Evolutionary conservation across 192 early-diverging fungal genomes (phyloP).

Genomic region (Geosiphon pyriformis): DNA sequence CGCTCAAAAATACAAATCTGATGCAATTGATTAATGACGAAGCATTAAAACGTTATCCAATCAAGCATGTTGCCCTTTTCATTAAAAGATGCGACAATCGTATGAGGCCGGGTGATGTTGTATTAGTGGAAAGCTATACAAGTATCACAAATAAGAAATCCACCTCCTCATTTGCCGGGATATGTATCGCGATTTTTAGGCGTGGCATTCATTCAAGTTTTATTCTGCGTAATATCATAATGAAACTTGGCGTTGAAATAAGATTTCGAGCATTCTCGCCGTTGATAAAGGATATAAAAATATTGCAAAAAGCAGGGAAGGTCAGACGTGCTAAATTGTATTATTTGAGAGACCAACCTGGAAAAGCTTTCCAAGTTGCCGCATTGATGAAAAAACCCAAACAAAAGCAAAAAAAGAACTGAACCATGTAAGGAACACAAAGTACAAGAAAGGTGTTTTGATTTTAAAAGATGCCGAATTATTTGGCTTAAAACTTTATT

Average conservation of each 20-base stretch:
- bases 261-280: slow-evolving; percentile 71
- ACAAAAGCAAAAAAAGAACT: slow-evolving; percentile 25
- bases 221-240: slow-evolving; percentile 70
- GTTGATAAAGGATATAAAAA: slow-evolving; percentile 65
- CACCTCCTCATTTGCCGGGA: slow-evolving; percentile 59
- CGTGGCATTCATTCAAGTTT: slow-evolving; percentile 71
- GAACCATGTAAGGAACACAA: too few relatives aligned
- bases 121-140: slow-evolving; percentile 64
- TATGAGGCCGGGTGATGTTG: slow-evolving; percentile 56
- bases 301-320: slow-evolving; percentile 48
- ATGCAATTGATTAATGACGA: slow-evolving; percentile 64
- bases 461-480: too few relatives aligned
- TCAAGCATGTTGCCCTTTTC: slow-evolving; percentile 59
- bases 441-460: too few relatives aligned
- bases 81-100: slow-evolving; percentile 50
- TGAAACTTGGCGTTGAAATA: slow-evolving; percentile 73
- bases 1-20: slow-evolving; percentile 49
- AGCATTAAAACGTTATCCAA: slow-evolving; percentile 48
- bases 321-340: slow-evolving; percentile 71
- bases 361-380: slow-evolving; percentile 58
- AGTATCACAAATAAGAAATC: slow-evolving; percentile 35
- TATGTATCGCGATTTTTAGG: slow-evolving; percentile 67
- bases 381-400: slow-evolving; percentile 32
- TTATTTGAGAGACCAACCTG: slow-evolving; percentile 73
- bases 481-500: too few relatives aligned